Evolutionary conservation across 1,284 basidiomycete species (phyloP), one percentile per base, ranked within the genome.

Genomic region (Cutaneotrichosporon cyanovorans): DNA sequence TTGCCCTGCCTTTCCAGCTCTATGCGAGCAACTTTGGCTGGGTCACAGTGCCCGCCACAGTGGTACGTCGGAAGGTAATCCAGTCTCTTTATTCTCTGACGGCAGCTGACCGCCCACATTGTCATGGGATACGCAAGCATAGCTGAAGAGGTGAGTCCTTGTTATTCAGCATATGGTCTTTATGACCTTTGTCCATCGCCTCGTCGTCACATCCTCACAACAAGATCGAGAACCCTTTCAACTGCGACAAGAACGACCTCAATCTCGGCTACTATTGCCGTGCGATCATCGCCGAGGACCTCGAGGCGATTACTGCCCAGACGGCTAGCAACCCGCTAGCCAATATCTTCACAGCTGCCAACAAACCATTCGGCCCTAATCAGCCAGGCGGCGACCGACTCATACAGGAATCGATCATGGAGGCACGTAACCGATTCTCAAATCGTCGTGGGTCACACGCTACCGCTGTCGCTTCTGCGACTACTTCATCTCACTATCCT

Each of bases 1-100:
- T 71, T 20, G 51, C 67, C 9, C 51, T 73, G 77, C 84, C 84
- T 1, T 81, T 83, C 69, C 84, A 86, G 65, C 77, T 84, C 32
- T 83, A 78, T 72, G 56, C 67, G 0, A 64, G 76, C 0, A 58
- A 57, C 7, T 70, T 87, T 44, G 69, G 72, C 32, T 85, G 80
- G 79, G 46, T 81, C 18, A 84, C 84, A 1, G 81, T 85, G 44
- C 83, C 83, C 0, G 70, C 68, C 7, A 62, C 61, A 4, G 55
- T 70, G 2, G 65, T 67, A 47, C 12, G 25, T 28, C n/a, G n/a
- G n/a, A n/a, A n/a, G n/a, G n/a, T n/a, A n/a, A 28, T 28, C 25
- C 25, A 7, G 25, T 12, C 25, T 7, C 25, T 7, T 28, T 12
- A n/a, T 28, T 7, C 12, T 7, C 38, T 25, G 11, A 20, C 20